A percentile compares a stretch with the other conserved stretches of the same genome.
These are phyloP conservation scores for Logfia minima DNA, from an alignment of 129 eudicot species.

Conservation along the genomic window DNA sequence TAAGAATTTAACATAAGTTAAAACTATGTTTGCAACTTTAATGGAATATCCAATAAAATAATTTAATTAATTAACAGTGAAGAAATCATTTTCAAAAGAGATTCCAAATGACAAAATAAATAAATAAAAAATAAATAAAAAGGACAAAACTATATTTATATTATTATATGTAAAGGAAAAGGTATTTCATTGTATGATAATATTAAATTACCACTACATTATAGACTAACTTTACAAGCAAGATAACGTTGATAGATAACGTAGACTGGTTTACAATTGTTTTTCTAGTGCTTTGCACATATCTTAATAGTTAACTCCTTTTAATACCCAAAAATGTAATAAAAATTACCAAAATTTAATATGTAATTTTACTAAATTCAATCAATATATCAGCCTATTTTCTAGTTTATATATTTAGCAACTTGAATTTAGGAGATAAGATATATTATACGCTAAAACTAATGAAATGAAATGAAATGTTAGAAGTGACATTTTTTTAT, in stretches of 20 bases:
- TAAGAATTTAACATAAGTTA: neutral
- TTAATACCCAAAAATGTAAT: conserved; percentile 12
- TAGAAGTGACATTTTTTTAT: too few species aligned
- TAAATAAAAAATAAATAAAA: too few species aligned
- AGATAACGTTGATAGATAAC: conserved; percentile 28
- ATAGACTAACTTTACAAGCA: conserved; percentile 41
- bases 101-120: neutral
- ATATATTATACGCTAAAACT: neutral
- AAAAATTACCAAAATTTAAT: neutral
- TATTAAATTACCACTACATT: conserved; percentile 16
- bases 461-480: too few species aligned
- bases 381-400: neutral
- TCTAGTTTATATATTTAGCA: neutral
- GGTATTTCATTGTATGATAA: neutral
- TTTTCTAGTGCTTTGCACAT: conserved; percentile 32
- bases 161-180: neutral
- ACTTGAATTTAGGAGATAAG: neutral
- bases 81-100: neutral
- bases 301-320: conserved; percentile 26
- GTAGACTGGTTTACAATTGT: conserved; percentile 19
- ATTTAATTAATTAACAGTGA: neutral
- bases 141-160: neutral
- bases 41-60: conserved; percentile 3
- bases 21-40: neutral
- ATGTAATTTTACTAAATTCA: neutral